These are phyloP conservation scores for Clathrus columnatus DNA, from an alignment of 768 basidiomycete species.

Conservation along the genomic window DNA sequence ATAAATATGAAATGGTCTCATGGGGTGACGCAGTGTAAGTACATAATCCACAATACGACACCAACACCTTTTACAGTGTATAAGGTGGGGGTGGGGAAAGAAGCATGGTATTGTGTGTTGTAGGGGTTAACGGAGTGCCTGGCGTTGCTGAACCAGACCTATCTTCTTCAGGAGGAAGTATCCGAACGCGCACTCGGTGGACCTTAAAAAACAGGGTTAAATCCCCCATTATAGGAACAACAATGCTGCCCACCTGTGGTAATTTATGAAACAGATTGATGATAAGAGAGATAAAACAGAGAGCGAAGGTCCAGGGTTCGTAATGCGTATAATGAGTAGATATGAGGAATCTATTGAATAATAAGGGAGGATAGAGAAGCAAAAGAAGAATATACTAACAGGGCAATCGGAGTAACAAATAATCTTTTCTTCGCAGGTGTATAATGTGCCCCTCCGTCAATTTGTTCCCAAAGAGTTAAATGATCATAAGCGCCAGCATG, in stretches of 20 bases:
- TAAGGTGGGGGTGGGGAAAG: neutral
- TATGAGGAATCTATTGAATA: conserved; percentile 66
- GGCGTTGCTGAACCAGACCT: conserved; percentile 14
- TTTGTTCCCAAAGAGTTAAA: conserved; percentile 98
- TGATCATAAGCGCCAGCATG: conserved; percentile 96
- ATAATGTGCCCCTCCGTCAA: conserved; percentile 96
- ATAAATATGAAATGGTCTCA: too few species aligned
- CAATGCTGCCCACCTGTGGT: conserved; percentile 61
- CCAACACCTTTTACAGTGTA: neutral
- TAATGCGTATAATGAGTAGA: conserved; percentile 99
- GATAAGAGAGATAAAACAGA: conserved; percentile 77
- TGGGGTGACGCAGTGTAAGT: neutral
- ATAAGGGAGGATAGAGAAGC: conserved; percentile 12
- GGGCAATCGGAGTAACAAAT: conserved; percentile 73
- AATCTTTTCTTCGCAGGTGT: conserved; percentile 99
- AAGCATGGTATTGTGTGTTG: conserved; percentile 12
- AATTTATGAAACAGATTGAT: conserved; percentile 68
- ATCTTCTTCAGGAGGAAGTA: conserved; percentile 46
- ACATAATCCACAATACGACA: neutral
- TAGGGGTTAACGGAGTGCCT: conserved; percentile 12
- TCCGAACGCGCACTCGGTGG: conserved; percentile 75
- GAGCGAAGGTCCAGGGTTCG: conserved; percentile 84
- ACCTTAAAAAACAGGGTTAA: conserved; percentile 36
- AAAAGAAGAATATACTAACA: conserved; percentile 46
- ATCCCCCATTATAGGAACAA: conserved; percentile 4